These are phyloP conservation scores for Clitopilus hobsonii DNA, from an alignment of 768 basidiomycete species.

Conservation along the genomic window DNA sequence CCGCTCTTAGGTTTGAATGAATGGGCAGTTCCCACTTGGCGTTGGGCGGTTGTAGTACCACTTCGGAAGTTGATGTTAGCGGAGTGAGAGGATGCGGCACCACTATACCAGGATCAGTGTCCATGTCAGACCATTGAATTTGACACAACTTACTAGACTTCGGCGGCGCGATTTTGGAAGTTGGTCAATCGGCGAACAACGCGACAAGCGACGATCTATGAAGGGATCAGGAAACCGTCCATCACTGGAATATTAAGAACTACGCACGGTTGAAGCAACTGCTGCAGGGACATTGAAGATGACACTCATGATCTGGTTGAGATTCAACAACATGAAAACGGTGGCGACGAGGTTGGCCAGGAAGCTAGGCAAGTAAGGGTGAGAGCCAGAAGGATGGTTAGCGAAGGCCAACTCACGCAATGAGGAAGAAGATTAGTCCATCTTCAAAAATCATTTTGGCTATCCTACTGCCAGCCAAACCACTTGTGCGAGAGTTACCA, in stretches of 20 bases:
- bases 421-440: conserved; percentile 70
- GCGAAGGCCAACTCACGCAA: conserved; percentile 46
- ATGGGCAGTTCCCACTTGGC: conserved; percentile 15
- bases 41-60: conserved; percentile 7
- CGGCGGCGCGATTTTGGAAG: conserved; percentile 36
- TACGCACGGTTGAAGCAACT: conserved; percentile 43
- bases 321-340: conserved; percentile 61
- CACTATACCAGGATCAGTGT: conserved; percentile 6
- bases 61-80: conserved; percentile 18
- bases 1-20: conserved; percentile 20
- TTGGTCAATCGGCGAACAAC: conserved; percentile 57
- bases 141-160: conserved; percentile 36
- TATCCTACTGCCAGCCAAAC: conserved; percentile 38
- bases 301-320: conserved; percentile 64
- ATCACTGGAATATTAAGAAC: background rate
- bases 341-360: conserved; percentile 38
- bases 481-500: conserved; percentile 13
- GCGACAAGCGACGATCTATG: conserved; percentile 54
- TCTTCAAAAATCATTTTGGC: conserved; percentile 65
- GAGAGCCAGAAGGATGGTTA: background rate
- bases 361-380: conserved; percentile 26
- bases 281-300: conserved; percentile 66
- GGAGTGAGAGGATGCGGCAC: conserved; percentile 20
- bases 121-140: background rate
- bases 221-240: background rate